Percentiles rank a stretch among this genome's conserved stretches.
Evolutionary conservation across 345 rosid genomes (phyloP).

Genomic region (Firmiana major): DNA sequence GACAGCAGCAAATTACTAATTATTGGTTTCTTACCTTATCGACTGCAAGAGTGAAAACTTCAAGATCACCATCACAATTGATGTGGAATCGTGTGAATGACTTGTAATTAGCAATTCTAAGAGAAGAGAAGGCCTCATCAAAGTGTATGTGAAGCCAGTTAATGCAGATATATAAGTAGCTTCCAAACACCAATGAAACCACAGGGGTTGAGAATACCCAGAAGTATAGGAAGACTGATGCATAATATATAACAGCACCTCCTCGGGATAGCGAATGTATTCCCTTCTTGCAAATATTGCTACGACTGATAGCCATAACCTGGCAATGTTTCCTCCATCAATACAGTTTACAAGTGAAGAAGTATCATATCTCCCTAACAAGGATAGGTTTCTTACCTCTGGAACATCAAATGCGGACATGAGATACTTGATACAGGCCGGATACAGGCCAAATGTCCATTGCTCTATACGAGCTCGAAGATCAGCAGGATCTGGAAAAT

Average conservation of each 20-base stretch:
- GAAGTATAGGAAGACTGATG: conserved; percentile 93
- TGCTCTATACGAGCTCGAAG: conserved; percentile 94
- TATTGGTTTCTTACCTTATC: conserved; percentile 62
- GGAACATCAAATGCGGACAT: conserved; percentile 99
- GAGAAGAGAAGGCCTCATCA: conserved; percentile 98
- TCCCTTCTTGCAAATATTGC: conserved; percentile 80
- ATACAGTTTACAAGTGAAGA: conserved; percentile 3
- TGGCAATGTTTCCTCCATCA: conserved; percentile 27
- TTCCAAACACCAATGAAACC: conserved; percentile 91
- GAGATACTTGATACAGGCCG: conserved; percentile 96
- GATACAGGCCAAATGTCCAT: conserved; percentile 98
- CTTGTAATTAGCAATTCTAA: conserved; percentile 97
- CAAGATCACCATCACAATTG: conserved; percentile 63
- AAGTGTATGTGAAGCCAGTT: conserved; percentile 98
- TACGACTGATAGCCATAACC: conserved; percentile 98
- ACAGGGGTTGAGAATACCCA: conserved; percentile 99
- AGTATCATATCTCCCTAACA: not conserved
- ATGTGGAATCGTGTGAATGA: conserved; percentile 89
- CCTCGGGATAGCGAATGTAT: conserved; percentile 75
- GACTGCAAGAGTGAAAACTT: conserved; percentile 91
- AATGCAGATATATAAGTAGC: conserved; percentile 92
- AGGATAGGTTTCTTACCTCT: conserved; percentile 51
- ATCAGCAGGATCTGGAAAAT: conserved; percentile 98
- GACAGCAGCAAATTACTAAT: conserved; percentile 3
- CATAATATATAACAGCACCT: conserved; percentile 81